Evolutionary conservation across 2,329 filamentous ascomycete species (phyloP), one percentile per base, ranked within the genome.

Genomic region (Cyclaneusma minus): DNA sequence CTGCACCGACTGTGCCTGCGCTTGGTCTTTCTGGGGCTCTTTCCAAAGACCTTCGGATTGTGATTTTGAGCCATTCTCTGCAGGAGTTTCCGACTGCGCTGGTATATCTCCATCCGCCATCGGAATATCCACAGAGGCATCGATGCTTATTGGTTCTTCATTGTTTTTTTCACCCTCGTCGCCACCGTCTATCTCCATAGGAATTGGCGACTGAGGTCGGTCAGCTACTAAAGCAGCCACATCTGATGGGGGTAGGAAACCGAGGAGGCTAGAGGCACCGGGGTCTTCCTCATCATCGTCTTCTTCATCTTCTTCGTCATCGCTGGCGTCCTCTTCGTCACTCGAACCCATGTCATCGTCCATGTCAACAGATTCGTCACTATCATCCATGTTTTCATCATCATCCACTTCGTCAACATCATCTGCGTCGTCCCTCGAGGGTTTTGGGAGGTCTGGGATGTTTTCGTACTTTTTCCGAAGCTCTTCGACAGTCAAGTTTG

Each of bases 291-390:
- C 43, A 8, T 42, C 36, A 5, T 43, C 42, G 5, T 49, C 47
- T 5, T 49, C 46, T 6, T 40, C 40, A 10, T 36, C 31, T 8
- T 35, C 48, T 3, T 56, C 56, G 5, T 51, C 56, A 16, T 52
- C 55, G 23, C 54, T 59, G 11, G 60, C 55, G 43, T 57, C 55
- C 22, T 43, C 40, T 25, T 48, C 43, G 15, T 74, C 67, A 15
- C 61, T 67, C 3, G 68, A 69, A 3, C 65, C 68, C 37, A 72
- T 50, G 30, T 75, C 69, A 32, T 75, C 69, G 35, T 76, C 70
- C 70, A 77, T 77, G 38, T 74, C 68, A 13, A 75, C 54, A 2
- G 71, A 75, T 42, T 76, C 70, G 35, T 77, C 71, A 22, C 62
- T 69, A 6, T 70, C 67, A 22, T 58, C 55, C 21, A 48, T 38